phyloP scores from a whole-genome alignment of 164 flowering plant genomes.

The Piper longum region DNA sequence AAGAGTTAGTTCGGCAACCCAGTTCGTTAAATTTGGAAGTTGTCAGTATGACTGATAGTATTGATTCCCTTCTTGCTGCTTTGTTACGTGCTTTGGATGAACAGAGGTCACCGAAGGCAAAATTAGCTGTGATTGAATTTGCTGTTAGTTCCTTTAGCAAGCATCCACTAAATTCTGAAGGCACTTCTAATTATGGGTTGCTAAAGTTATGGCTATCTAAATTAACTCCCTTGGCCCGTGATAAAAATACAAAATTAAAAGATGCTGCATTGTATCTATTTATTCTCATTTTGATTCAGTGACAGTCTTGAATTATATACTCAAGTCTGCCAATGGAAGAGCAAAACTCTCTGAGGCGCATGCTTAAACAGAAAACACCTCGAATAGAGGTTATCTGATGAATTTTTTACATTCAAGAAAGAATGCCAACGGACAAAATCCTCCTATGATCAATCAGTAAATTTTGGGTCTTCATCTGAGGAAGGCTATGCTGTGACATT shows the following conservation, averaged over 20 bases:
- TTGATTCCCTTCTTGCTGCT: slow-evolving; percentile 87
- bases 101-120: slow-evolving; percentile 98
- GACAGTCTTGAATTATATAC: slow-evolving; percentile 71
- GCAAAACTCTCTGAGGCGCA: slow-evolving; percentile 86
- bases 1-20: slow-evolving; percentile 87
- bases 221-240: slow-evolving; percentile 66
- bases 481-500: slow-evolving; percentile 59
- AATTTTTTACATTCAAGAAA: slow-evolving; percentile 85
- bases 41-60: slow-evolving; percentile 74
- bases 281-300: slow-evolving; percentile 68
- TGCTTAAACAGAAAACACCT: slow-evolving; percentile 92
- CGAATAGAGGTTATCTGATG: slow-evolving; percentile 91
- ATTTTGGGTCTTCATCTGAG: slow-evolving; percentile 82
- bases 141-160: slow-evolving; percentile 77
- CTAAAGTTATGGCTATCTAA: slow-evolving; percentile 94
- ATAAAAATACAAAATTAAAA: slow-evolving; percentile 83
- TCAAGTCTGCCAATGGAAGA: slow-evolving; percentile 87
- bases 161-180: slow-evolving; percentile 62
- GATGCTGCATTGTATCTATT: slow-evolving; percentile 90
- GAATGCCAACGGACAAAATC: slow-evolving; percentile 68
- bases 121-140: slow-evolving; percentile 94
- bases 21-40: slow-evolving; percentile 81
- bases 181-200: slow-evolving; percentile 59
- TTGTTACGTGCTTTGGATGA: slow-evolving; percentile 95
- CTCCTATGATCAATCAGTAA: slow-evolving; percentile 73